phyloP scores from a whole-genome alignment of 1,139 yeast species.

The Protomyces inundatus region DNA sequence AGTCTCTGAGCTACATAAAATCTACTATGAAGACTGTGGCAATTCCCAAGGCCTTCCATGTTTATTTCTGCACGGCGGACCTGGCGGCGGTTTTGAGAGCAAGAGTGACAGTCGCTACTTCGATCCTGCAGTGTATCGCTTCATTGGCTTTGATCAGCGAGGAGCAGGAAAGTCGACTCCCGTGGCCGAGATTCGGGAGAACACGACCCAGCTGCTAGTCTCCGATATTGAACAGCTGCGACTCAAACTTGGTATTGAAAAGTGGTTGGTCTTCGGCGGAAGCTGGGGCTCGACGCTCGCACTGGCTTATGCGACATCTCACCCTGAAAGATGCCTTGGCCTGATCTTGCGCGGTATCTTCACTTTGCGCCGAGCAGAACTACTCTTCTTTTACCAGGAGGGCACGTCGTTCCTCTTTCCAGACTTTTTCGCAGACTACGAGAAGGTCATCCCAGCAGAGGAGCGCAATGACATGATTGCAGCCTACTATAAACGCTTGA shows the following conservation, averaged over 20 bases:
- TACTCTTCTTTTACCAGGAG: constrained; percentile 11
- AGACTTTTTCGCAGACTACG: background rate
- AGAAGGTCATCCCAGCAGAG: background rate
- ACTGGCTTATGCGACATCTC: background rate
- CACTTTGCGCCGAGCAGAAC: constrained; percentile 10
- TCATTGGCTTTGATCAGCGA: constrained; percentile 11
- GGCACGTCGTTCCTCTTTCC: constrained; percentile 11
- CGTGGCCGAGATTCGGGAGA: background rate
- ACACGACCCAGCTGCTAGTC: constrained; percentile 7
- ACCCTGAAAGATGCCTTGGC: background rate
- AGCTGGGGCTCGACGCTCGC: constrained; percentile 10
- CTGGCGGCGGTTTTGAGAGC: constrained; percentile 11
- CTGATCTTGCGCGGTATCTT: constrained; percentile 14
- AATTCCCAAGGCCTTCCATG: background rate
- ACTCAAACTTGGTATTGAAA: background rate
- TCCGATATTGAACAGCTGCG: constrained; percentile 7
- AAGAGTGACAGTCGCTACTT: constrained; percentile 7
- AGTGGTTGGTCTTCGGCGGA: constrained; percentile 15
- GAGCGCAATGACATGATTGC: constrained; percentile 4
- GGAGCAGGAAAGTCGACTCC: constrained; percentile 10
- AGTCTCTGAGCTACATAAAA: constrained; percentile 5
- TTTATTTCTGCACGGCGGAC: constrained; percentile 11
- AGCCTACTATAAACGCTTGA: constrained; percentile 11
- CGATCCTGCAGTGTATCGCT: constrained; percentile 7
- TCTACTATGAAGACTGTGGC: constrained; percentile 14